Conservation (phyloP, 352 stramenopile genomes). For the Lagenidium giganteum region DNA sequence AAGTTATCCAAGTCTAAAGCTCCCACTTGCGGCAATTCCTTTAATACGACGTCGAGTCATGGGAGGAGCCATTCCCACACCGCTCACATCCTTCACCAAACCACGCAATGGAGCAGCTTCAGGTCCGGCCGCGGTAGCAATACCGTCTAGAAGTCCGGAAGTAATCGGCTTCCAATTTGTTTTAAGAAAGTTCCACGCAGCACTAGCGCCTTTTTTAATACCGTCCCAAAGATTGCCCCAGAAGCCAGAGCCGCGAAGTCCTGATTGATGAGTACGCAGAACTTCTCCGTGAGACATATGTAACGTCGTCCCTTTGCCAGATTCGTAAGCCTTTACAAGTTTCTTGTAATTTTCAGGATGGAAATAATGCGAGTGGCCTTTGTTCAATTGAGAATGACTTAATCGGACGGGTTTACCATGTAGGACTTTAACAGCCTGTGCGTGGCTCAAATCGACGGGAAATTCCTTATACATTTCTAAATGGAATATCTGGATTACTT, state of each 20-base stretch:
- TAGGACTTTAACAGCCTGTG: slow-evolving; percentile 15
- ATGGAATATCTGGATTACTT: slow-evolving; percentile 14
- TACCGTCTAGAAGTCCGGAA: slow-evolving; percentile 4
- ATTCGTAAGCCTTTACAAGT: slow-evolving; percentile 13
- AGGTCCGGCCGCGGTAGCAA: background rate
- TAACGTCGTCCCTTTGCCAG: slow-evolving; percentile 13
- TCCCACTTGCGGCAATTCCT: too few relatives aligned
- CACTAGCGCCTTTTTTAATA: slow-evolving; percentile 6
- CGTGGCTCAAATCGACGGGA: slow-evolving; percentile 10
- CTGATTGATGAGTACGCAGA: slow-evolving; percentile 17
- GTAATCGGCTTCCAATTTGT: slow-evolving; percentile 9
- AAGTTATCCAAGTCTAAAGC: slow-evolving; percentile 12
- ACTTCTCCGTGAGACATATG: slow-evolving; percentile 14
- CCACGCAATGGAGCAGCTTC: slow-evolving; percentile 5
- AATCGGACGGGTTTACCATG: slow-evolving; percentile 18
- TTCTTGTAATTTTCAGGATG: slow-evolving; percentile 23
- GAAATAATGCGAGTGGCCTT: slow-evolving; percentile 15
- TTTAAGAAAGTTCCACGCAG: slow-evolving; percentile 5
- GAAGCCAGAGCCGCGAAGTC: slow-evolving; percentile 10
- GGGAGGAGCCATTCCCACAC: slow-evolving; percentile 8
- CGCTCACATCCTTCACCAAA: slow-evolving; percentile 1
- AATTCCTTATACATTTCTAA: slow-evolving; percentile 19
- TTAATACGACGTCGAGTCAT: slow-evolving; percentile 9
- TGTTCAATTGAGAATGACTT: slow-evolving; percentile 12
- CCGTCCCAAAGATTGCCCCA: slow-evolving; percentile 11